Conservation (phyloP, 1,139 yeast species). For the Lodderomyces margitis region DNA sequence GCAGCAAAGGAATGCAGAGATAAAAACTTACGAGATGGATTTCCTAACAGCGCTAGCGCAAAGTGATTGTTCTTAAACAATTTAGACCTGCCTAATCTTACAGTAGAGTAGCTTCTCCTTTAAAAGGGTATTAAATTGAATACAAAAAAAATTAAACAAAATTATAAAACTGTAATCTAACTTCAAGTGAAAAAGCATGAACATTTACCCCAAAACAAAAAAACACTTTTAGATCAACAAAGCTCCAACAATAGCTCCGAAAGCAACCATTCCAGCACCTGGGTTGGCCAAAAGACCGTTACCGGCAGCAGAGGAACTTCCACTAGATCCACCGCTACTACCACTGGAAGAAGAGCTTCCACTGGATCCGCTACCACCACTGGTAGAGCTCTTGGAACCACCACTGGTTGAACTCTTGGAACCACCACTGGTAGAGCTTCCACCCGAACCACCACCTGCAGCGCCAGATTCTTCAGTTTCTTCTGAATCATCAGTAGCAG, state of each 20-base stretch:
- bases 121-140: too few relatives aligned
- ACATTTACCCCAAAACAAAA: too few relatives aligned
- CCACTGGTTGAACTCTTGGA: background rate
- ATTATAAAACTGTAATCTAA: constrained; percentile 1
- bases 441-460: constrained; percentile 12
- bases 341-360: constrained; percentile 4
- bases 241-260: constrained; percentile 4
- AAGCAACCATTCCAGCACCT: constrained; percentile 3
- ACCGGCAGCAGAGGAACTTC: constrained; percentile 1
- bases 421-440: constrained; percentile 6
- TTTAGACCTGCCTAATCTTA: too few relatives aligned
- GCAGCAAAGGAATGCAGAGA: constrained; percentile 11
- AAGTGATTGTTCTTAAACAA: background rate
- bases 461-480: constrained; percentile 14
- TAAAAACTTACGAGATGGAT: constrained; percentile 4
- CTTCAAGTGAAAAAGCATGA: background rate
- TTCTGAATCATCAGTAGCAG: constrained; percentile 1
- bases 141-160: background rate
- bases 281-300: constrained; percentile 2
- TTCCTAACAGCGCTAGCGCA: background rate
- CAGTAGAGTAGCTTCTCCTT: too few relatives aligned
- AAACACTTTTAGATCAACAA: constrained; percentile 1
- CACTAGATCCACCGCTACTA: constrained; percentile 1
- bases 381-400: background rate
- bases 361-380: constrained; percentile 6